Percentiles rank a stretch among this genome's conserved stretches.
These are phyloP conservation scores for Dothistroma pini DNA, from an alignment of 2,329 filamentous ascomycete species.

Conservation along the genomic window DNA sequence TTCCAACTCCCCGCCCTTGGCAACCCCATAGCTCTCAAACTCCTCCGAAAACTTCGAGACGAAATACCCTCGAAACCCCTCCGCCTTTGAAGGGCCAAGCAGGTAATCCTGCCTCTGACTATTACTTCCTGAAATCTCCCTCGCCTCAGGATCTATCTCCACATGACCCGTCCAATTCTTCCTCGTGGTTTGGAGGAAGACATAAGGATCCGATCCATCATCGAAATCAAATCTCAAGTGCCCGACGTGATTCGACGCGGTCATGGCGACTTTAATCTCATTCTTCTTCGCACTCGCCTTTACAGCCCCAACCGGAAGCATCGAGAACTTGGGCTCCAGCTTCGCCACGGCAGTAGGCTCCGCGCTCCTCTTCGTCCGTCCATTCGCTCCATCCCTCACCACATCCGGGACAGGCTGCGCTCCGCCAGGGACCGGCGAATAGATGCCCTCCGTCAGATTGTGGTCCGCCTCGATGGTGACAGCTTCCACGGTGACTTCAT, in stretches of 20 bases:
- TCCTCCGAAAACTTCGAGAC: constrained; percentile 47
- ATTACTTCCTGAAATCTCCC: constrained; percentile 45
- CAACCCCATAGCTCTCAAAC: constrained; percentile 39
- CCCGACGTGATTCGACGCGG: constrained; percentile 43
- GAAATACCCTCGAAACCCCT: constrained; percentile 45
- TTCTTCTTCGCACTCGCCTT: not conserved
- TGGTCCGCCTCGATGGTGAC: constrained; percentile 29
- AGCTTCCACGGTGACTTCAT: constrained; percentile 44
- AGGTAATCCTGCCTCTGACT: constrained; percentile 47
- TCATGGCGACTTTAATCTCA: constrained; percentile 38
- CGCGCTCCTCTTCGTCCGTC: constrained; percentile 33
- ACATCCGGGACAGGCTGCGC: constrained; percentile 38
- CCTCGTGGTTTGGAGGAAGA: constrained; percentile 45
- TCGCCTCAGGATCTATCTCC: constrained; percentile 36
- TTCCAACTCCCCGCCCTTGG: constrained; percentile 31
- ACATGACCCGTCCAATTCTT: constrained; percentile 47
- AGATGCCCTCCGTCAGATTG: constrained; percentile 33
- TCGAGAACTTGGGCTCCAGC: not conserved
- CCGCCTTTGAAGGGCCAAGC: constrained; percentile 42
- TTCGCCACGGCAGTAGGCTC: constrained; percentile 7
- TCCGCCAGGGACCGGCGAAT: constrained; percentile 41
- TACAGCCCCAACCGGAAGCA: not conserved
- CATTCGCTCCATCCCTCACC: constrained; percentile 42
- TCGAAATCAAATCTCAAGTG: constrained; percentile 42
- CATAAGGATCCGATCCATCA: constrained; percentile 32